Evolutionary conservation across 2,329 filamentous ascomycete species (phyloP), one percentile per base, ranked within the genome.

Genomic region (Furcasterigmium sp.): DNA sequence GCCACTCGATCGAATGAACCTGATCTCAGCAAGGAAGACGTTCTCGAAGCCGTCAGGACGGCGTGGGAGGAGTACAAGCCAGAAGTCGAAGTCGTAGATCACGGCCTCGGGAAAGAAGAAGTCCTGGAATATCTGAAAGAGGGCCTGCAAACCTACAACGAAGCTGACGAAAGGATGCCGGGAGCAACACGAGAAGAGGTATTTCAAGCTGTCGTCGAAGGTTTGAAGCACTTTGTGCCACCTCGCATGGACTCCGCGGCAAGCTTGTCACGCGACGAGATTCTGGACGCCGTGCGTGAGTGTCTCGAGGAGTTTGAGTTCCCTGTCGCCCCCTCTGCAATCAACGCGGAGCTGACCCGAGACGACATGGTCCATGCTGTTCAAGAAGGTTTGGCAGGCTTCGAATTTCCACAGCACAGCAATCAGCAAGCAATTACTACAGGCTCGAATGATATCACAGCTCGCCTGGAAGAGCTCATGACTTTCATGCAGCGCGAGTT

Each of bases 21-120:
- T 9, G 66, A 70, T n/a, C 65, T 88, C 37, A 84, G 82, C 53
- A 80, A 86, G 51, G 88, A 95, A 39, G 88, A 94, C 46, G 87
- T 97, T 28, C 77, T 97, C 2, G 78, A 86, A 21, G 90, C 91
- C 3, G 86, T 97, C 13, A 83, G 84, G 53, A 90, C 95, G 53
- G 91, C 91, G 1, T 95, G 90, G 81, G 91, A 96, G 58, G 87
- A 83, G 42, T 95, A 95, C 66, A 95, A 95, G 64, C 91, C 91
- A 1, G 89, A 96, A 54, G 89, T 95, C 40, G 85, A 95, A 53
- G 76, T 95, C 5, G 85, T 95, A 54, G 89, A 95, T 55, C 86
- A 94, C 49, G 91, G 91, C 2, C 72, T 97, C 1, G 91, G 95
- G 60, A 79, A 89, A 5, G 89, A 96, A 11, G 91, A 97, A 57